phyloP scores from a whole-genome alignment of 2,329 filamentous ascomycete genomes.

The Trichoderma koningii region DNA sequence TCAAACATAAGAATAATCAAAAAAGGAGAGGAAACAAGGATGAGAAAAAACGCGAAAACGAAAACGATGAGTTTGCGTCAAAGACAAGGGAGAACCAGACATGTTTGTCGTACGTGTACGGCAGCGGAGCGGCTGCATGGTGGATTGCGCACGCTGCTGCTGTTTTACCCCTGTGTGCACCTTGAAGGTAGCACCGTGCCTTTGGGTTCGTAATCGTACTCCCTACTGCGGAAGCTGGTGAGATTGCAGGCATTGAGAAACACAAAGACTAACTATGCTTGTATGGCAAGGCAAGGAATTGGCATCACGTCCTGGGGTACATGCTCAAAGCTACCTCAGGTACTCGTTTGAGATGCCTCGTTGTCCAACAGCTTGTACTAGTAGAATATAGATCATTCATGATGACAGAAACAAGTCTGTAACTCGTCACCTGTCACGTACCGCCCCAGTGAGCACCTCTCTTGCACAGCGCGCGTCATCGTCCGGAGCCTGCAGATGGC shows the following conservation, averaged over 20 bases:
- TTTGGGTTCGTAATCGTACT: background rate
- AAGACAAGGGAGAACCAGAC: background rate
- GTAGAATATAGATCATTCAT: background rate
- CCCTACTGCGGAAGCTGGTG: background rate
- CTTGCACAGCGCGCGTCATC: conserved; percentile 11
- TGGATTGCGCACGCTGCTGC: background rate
- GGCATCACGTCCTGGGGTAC: no score
- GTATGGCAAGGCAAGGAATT: no score
- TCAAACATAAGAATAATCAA: no score
- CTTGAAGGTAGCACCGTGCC: conserved; percentile 5
- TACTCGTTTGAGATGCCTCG: no score
- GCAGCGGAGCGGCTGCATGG: background rate
- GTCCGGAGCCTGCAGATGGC: background rate
- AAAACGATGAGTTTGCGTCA: conserved; percentile 10
- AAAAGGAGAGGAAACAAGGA: background rate
- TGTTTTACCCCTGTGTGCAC: conserved; percentile 11
- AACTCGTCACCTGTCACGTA: background rate
- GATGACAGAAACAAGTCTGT: background rate
- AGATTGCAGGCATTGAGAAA: background rate
- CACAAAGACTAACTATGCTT: no score
- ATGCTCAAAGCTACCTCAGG: no score
- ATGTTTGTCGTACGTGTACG: background rate
- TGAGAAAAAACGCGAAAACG: conserved; percentile 11
- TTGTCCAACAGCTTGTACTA: no score
- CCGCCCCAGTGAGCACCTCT: no score